A percentile compares a stretch with the other conserved stretches of the same genome.
Conservation (phyloP, 2,329 filamentous ascomycete genomes). For the Penicillium sp. region DNA sequence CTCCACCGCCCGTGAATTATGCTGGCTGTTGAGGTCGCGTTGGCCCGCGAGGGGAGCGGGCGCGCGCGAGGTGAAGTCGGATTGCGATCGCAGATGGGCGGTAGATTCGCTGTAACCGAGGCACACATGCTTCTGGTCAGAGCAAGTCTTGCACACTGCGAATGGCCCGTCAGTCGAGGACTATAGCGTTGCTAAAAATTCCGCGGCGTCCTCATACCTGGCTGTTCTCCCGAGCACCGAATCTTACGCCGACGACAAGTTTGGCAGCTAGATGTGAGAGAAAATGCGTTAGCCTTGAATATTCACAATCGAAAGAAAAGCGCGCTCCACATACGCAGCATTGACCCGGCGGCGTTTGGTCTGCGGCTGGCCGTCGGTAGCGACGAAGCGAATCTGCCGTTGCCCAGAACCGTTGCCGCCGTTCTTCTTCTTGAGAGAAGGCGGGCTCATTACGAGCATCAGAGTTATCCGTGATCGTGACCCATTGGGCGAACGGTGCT, state of each 20-base stretch:
- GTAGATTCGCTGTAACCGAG: slow-evolving; percentile 58
- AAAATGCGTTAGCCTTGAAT: slow-evolving; percentile 9
- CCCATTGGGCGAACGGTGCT: slow-evolving; percentile 28
- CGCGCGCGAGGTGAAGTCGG: slow-evolving; percentile 25
- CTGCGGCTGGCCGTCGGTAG: slow-evolving; percentile 74
- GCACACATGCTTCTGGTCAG: slow-evolving; percentile 65
- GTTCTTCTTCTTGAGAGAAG: slow-evolving; percentile 36
- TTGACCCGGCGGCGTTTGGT: slow-evolving; percentile 73
- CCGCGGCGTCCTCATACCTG: slow-evolving; percentile 35
- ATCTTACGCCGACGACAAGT: slow-evolving; percentile 74
- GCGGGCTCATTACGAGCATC: slow-evolving; percentile 39
- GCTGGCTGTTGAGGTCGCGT: slow-evolving; percentile 16
- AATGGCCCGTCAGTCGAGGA: slow-evolving; percentile 2
- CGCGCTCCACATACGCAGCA: slow-evolving; percentile 57
- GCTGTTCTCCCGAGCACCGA: slow-evolving; percentile 67
- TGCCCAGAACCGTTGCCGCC: slow-evolving; percentile 29
- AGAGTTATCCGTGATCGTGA: slow-evolving; percentile 31
- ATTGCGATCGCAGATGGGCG: slow-evolving; percentile 31
- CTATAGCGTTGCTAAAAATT: not conserved
- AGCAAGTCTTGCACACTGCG: slow-evolving; percentile 62
- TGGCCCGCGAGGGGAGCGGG: slow-evolving; percentile 17
- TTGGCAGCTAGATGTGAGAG: slow-evolving; percentile 51
- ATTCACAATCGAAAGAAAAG: not conserved
- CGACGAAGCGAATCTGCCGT: slow-evolving; percentile 67
- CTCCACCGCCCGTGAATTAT: slow-evolving; percentile 17